Conservation (phyloP, 345 rosid genomes). For the Camelina hispida region DNA sequence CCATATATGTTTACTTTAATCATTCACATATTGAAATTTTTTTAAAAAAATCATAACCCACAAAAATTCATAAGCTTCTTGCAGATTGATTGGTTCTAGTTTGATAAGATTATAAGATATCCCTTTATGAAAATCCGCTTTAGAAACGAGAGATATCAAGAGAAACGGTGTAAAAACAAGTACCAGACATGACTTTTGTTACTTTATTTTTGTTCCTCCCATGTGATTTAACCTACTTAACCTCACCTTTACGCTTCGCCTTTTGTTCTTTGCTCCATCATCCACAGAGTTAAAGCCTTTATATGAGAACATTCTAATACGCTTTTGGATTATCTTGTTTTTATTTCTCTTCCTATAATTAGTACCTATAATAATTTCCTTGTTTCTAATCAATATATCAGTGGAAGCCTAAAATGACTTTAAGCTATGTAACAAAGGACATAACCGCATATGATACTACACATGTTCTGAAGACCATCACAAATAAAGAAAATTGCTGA, state of each 20-base stretch:
- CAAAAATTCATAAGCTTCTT: neutral
- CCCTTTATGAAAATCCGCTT: constrained; percentile 7
- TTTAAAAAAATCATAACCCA: neutral
- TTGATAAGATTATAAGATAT: neutral
- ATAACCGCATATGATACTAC: neutral
- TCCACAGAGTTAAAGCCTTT: neutral
- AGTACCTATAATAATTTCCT: too few relatives aligned
- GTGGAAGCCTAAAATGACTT: neutral
- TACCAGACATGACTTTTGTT: constrained; percentile 30
- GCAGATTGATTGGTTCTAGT: neutral
- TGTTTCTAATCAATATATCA: too few relatives aligned
- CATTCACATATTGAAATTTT: neutral
- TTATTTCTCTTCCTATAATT: neutral
- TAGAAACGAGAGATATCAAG: neutral
- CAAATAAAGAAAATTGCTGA: neutral
- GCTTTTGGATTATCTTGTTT: neutral
- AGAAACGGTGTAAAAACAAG: constrained; percentile 14
- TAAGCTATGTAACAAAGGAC: neutral
- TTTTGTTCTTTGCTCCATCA: constrained; percentile 34
- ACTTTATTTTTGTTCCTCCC: constrained; percentile 4
- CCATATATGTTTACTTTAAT: neutral
- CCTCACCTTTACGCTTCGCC: constrained; percentile 42
- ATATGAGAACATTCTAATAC: neutral
- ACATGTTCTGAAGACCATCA: neutral
- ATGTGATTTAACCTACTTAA: constrained; percentile 43